Evolutionary conservation across 352 stramenopile species (phyloP), one percentile per base, ranked within the genome.

Genomic region (Blastocystis sp.): DNA sequence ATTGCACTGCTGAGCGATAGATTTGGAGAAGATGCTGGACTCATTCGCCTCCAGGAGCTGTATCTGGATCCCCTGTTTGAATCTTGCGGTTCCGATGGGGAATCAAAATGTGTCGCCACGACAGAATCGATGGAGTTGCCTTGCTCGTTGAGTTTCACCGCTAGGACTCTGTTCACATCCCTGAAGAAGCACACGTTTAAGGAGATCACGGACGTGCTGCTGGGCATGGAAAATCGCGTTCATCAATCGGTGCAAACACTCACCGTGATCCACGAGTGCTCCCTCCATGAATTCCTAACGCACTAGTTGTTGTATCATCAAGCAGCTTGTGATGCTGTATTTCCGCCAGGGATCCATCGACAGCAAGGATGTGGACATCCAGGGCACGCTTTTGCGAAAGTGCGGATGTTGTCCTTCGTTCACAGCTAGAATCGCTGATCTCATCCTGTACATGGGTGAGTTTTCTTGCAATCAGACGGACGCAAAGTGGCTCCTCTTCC

Each of bases 281-380:
- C n/a, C 2, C 21, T 48, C 7, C 7, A 11, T 7, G 17, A 23
- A 3, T 38, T 28, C 7, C 48, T 74, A 48, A 48, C 21, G 21
- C 3, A 48, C 7, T 52, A 74, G 64, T 74, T 34, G 23, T 11
- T 1, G 45, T n/a, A 74, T 74, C 34, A 74, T 74, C 28, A 74
- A 74, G 21, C 64, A 74, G 43, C 21, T 74, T 34, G 64, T 74
- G 34, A 74, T 74, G 64, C 34, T 74, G 23, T 74, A 52, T 74
- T 74, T 74, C 21, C 64, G 64, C 11, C 64, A 74, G 21, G 64
- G 64, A 28, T 74, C 64, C 17, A 38, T 74, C 21, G 64, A 74
- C 19, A 52, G 23, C 17, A 74, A 74, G 40, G 40, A 52, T 52
- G 34, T 43, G 7, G 64, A 74, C 10, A 23, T 38, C 28, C 64